Conservation (phyloP, 371 early-diverging fungal genomes). For the Circinella minor region DNA sequence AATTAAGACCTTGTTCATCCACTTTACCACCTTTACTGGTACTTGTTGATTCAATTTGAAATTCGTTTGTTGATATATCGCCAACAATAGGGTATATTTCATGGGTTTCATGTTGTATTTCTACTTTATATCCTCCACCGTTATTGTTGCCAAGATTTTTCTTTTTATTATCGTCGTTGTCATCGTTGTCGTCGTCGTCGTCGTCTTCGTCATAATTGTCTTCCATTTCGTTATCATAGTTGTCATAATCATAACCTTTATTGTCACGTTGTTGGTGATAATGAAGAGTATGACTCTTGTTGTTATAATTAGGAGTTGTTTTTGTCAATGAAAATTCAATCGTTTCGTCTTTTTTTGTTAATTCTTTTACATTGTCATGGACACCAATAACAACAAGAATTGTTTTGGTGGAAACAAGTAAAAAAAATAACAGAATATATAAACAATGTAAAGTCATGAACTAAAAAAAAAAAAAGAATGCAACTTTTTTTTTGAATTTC, state of each 20-base stretch:
- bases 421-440: background rate
- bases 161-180: background rate
- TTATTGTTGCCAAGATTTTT: too few species aligned
- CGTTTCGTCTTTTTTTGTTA: background rate
- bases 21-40: background rate
- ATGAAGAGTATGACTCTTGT: background rate
- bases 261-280: background rate
- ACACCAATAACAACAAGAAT: background rate
- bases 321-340: background rate
- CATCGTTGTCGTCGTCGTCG: slow-evolving; percentile 3
- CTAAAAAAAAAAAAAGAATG: too few species aligned
- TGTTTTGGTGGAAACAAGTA: background rate
- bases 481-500: too few species aligned
- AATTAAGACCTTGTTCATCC: background rate
- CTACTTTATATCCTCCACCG: background rate
- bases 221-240: too few species aligned
- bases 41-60: background rate
- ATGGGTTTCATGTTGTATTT: slow-evolving; percentile 9
- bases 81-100: slow-evolving; percentile 14
- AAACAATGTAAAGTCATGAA: background rate
- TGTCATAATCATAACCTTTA: background rate
- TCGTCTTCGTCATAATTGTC: background rate
- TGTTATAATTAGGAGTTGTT: background rate
- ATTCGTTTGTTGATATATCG: slow-evolving; percentile 1
- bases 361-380: background rate